Evolutionary conservation across 768 basidiomycete species (phyloP), one percentile per base, ranked within the genome.

Genomic region (Leucogyrophana mollusca): DNA sequence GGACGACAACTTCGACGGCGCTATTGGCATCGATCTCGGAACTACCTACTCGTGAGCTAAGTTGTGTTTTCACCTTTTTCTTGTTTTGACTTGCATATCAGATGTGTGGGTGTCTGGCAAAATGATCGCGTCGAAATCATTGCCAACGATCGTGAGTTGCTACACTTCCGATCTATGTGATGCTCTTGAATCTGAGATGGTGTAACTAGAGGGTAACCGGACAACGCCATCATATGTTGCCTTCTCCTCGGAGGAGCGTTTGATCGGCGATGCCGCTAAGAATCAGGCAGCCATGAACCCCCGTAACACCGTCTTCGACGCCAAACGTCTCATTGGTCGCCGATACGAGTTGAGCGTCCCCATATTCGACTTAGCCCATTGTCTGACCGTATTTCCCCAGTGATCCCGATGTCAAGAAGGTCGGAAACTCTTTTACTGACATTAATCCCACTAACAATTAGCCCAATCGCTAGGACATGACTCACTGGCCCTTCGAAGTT

Each of bases 241-340:
- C 60, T 99, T 99, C 80, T 92, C 94, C 56, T 68, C 84, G 40
- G 90, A 93, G 65, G 94, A 96, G 78, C 93, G 93, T 76, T 73
- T 95, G 70, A 98, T 98, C 67, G 94, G 96, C 68, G 94, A 98
- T 83, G 93, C 93, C 61, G 94, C 93, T 52, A 94, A 94, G 73
- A 96, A 96, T 70, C 94, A 98, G 79, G 91, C 90, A 50, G 96
- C 96, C 57, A 99, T 99, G 96, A 99, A 99, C 83, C 96, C 96
- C 54, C 79, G 78, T 63, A 97, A 97, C 81, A 99, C 96, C 57
- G 90, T 98, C 68, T 98, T 98, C 71, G 95, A 98, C 69, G 95
- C 95, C 51, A 97, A 98, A 76, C 94, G 95, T 72, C 83, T 98
- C 63, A 98, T 98, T 62, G 95, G 96, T 62, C 90, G 95, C 57